Conservation (phyloP, 2,329 filamentous ascomycete species). For the Apiospora phragmitis region DNA sequence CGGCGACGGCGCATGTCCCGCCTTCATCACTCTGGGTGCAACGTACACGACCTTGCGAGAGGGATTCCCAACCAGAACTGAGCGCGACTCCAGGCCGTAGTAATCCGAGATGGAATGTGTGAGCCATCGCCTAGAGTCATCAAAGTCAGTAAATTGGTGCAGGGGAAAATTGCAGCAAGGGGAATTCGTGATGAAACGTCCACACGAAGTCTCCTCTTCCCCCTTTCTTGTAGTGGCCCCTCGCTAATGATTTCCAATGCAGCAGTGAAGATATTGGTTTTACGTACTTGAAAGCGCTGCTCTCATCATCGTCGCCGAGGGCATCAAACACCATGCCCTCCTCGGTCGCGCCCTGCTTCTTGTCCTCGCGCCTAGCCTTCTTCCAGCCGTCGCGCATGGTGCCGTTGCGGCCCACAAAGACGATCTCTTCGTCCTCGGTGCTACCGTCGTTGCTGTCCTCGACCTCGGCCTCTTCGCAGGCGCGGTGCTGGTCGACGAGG, state of each 20-base stretch:
- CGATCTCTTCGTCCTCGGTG: conserved; percentile 64
- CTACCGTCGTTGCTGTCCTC: conserved; percentile 20
- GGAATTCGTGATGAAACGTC: background rate
- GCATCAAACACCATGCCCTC: conserved; percentile 78
- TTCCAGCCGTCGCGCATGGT: conserved; percentile 56
- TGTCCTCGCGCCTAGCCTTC: conserved; percentile 55
- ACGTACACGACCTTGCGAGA: conserved; percentile 81
- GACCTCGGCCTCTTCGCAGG: conserved; percentile 40
- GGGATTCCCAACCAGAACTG: conserved; percentile 70
- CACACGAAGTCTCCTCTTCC: background rate
- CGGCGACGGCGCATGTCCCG: conserved; percentile 24
- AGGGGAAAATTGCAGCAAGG: background rate
- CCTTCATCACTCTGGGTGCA: conserved; percentile 58
- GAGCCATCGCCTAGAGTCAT: conserved; percentile 73
- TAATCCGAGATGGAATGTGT: conserved; percentile 91
- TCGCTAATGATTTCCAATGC: background rate
- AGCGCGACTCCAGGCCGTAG: conserved; percentile 85
- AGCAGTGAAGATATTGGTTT: background rate
- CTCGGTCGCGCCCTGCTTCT: conserved; percentile 41
- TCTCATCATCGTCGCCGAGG: conserved; percentile 66
- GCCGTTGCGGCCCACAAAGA: conserved; percentile 77
- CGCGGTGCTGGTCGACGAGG: conserved; percentile 56
- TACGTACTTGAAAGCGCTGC: conserved; percentile 78
- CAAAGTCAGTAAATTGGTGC: conserved; percentile 13
- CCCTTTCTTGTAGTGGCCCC: background rate